Evolutionary conservation across 192 early-diverging fungal species (phyloP).

Genomic region (Phlyctochytrium planicorne): DNA sequence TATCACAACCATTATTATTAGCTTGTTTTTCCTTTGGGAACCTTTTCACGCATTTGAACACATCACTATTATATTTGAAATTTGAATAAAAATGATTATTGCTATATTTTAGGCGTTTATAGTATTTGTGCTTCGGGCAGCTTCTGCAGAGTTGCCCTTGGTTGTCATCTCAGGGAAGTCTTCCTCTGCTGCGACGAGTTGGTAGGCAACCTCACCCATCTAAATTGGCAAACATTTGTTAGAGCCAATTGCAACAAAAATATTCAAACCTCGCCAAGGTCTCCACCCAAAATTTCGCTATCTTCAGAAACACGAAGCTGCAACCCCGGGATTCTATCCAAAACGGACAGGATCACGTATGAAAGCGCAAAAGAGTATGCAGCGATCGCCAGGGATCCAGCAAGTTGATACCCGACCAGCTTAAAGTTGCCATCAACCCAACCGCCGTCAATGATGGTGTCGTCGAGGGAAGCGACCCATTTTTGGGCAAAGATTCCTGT

Average conservation of each 20-base stretch:
- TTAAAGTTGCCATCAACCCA: conserved; percentile 81
- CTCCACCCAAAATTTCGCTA: conserved; percentile 73
- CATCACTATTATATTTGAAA: too few species aligned
- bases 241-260: conserved; percentile 36
- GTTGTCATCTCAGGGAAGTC: conserved; percentile 1
- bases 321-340: conserved; percentile 75
- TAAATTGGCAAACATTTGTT: background rate
- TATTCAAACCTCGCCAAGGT: conserved; percentile 87
- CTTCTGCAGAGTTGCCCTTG: too few species aligned
- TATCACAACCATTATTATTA: too few species aligned
- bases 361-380: conserved; percentile 79
- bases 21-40: too few species aligned
- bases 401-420: conserved; percentile 76
- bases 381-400: conserved; percentile 66
- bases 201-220: conserved; percentile 1
- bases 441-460: conserved; percentile 59
- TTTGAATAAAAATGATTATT: too few species aligned
- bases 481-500: conserved; percentile 86
- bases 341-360: conserved; percentile 64
- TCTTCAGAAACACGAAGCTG: conserved; percentile 58
- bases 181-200: background rate
- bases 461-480: conserved; percentile 62
- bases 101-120: too few species aligned
- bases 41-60: too few species aligned
- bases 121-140: too few species aligned